Base-by-base conservation (phyloP, 1,139 yeast species). In the Kodamaea fungicola region DNA sequence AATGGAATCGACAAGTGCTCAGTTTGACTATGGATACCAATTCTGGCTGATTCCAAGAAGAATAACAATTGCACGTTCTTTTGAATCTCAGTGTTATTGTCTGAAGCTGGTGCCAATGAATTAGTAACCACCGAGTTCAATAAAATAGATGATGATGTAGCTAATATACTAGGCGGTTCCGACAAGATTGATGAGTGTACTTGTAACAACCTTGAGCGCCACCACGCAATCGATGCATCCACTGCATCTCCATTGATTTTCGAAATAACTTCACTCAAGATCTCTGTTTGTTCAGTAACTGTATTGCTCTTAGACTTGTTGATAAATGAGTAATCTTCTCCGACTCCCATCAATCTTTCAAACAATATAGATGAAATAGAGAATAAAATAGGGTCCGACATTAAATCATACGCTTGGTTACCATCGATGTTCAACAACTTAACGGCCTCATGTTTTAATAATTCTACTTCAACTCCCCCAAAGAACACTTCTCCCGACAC, bases 161-260 rank as follows among this genome's bases (percentile, higher is more conserved):
- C 57, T 30, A 76, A 51, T 9, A 69, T 53, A 33, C 75, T 60
- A 1, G 83, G 72, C 12, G 78, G 72, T 47, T 84, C 90, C 1
- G 79, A 71, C 31, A 80, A 62, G 10, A 83, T 56, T 1, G 88
- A 76, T 37, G 73, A 61, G 42, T 82, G 89, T 0, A 76, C 72
- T 50, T 81, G 80, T 30, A 83, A 57, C 2, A 80, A 76, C 57
- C 94, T 72, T 5, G 81, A 63, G 54, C 84, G 72, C 92, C 92
- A 84, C 90, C 92, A 84, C 35, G 64, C 64, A 3, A 73, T 59
- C 2, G 81, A 64, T 2, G 83, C 83, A 8, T 50, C 44, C 1
- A 72, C 45, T 2, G 71, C 54, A 33, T 61, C 57, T 25, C 38
- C 32, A 16, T 40, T 32, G 26, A 47, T 31, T 6, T 28, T 30